These are phyloP conservation scores for Flueggea neowawraea DNA, from an alignment of 441 rosid genomes.

Conservation along the genomic window DNA sequence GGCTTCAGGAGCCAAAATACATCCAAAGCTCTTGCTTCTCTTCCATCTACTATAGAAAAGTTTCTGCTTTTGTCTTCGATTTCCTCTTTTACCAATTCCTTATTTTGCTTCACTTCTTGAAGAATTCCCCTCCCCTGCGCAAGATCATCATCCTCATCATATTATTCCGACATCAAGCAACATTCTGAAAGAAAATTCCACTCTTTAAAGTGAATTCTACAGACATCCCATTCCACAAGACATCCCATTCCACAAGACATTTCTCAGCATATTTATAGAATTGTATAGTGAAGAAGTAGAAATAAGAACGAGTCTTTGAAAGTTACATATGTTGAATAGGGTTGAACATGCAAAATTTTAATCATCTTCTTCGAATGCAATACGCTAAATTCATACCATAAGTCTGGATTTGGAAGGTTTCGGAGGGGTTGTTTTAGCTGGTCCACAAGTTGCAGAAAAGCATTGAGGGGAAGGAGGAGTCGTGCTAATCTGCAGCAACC, in stretches of 20 bases:
- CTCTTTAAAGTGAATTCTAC: too few relatives aligned
- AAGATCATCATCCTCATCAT: background rate
- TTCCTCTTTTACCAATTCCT: constrained; percentile 29
- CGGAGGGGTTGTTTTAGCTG: constrained; percentile 33
- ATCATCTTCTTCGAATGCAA: too few relatives aligned
- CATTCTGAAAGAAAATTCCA: too few relatives aligned
- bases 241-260: too few relatives aligned
- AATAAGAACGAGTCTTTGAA: too few relatives aligned
- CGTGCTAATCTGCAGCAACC: constrained; percentile 56
- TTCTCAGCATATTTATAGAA: too few relatives aligned
- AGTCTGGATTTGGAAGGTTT: constrained; percentile 49
- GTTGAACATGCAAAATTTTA: too few relatives aligned
- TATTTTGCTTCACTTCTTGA: constrained; percentile 45
- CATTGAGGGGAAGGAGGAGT: constrained; percentile 96
- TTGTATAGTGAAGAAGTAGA: too few relatives aligned
- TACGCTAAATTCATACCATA: constrained; percentile 33
- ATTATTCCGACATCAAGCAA: background rate
- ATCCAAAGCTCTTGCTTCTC: constrained; percentile 48
- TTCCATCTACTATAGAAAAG: constrained; percentile 36
- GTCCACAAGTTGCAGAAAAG: constrained; percentile 54
- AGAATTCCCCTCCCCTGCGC: constrained; percentile 55
- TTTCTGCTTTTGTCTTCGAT: constrained; percentile 24
- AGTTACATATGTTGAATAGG: too few relatives aligned
- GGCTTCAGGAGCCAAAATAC: constrained; percentile 94
- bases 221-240: too few relatives aligned